These are phyloP conservation scores for Croton laevigatus DNA, from an alignment of 441 rosid genomes.

Conservation along the genomic window DNA sequence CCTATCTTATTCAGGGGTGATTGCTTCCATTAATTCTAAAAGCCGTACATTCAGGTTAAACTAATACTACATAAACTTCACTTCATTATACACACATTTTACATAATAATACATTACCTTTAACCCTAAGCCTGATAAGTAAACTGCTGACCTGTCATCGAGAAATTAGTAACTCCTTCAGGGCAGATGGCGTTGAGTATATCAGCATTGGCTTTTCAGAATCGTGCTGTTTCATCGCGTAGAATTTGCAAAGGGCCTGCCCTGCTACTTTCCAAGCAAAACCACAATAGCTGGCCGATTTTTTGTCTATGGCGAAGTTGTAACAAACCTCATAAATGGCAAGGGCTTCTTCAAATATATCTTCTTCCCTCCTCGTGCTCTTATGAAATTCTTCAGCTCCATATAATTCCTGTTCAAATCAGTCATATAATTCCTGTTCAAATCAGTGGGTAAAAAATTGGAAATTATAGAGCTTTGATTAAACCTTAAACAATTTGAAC, in stretches of 20 bases:
- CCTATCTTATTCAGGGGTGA: too few relatives aligned
- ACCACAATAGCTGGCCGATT: constrained; percentile 22
- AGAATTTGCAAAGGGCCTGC: constrained; percentile 43
- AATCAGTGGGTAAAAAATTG: background rate
- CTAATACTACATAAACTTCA: too few relatives aligned
- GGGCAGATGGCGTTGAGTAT: constrained; percentile 19
- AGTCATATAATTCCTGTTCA: constrained; percentile 49
- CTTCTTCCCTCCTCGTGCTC: constrained; percentile 36
- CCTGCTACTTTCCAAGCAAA: constrained; percentile 83
- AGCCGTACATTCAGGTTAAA: too few relatives aligned
- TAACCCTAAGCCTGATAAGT: too few relatives aligned
- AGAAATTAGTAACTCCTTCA: constrained; percentile 33
- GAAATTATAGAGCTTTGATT: background rate
- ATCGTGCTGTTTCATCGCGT: constrained; percentile 15
- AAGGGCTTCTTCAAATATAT: constrained; percentile 43
- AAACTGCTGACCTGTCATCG: background rate
- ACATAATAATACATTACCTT: too few relatives aligned
- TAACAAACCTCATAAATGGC: constrained; percentile 57
- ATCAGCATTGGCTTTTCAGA: constrained; percentile 21
- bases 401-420: constrained; percentile 42
- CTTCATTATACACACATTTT: too few relatives aligned
- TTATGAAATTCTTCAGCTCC: constrained; percentile 46
- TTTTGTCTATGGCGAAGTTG: constrained; percentile 26
- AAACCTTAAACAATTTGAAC: background rate
- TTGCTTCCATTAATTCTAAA: too few relatives aligned